Evolutionary conservation across 306 rosid species (phyloP), one percentile per base, ranked within the genome.

Genomic region (Cajanus cajan): DNA sequence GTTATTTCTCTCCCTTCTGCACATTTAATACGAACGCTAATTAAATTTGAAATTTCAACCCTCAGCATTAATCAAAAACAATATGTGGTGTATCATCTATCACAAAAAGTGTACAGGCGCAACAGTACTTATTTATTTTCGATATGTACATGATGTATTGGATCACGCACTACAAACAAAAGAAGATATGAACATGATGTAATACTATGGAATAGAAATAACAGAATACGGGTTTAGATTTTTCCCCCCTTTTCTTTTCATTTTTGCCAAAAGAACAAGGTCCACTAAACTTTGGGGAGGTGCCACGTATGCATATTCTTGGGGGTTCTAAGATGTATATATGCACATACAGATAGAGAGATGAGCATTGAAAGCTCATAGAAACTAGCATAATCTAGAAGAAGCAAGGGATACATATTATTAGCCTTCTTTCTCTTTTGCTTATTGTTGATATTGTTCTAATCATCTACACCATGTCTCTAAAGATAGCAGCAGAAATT

Each of bases 401-500:
- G 68, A 19, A 71, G 69, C 62, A 63, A 71, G 10, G 36, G 44
- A 70, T 25, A 67, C 3, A 48, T 12, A 33, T 47, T 25, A 63
- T 52, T 34, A 12, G 28, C 19, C 79, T 73, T 86, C 78, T 45
- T 36, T 62, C 47, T 66, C 74, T 40, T 1, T 50, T 68, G 12
- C 74, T 80, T 55, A 12, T 34, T 7, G 75, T 21, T 39, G 18
- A 39, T 36, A 39, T 36, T 39, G n/a, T 44, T 51, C 39, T 36
- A 39, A 54, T 67, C 19, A 69, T 61, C 45, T 36, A 48, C 22
- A 31, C 31, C 10, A 85, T 90, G 97, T 84, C 90, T 83, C 51
- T 79, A 82, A 91, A 87, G 88, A 82, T 90, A 77, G 94, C 87
- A 2, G 91, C 85, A 22, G 93, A 87, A 77, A 74, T 76, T 52